These are phyloP conservation scores for Flueggea neowawraea DNA, from an alignment of 441 rosid genomes.

Conservation along the genomic window DNA sequence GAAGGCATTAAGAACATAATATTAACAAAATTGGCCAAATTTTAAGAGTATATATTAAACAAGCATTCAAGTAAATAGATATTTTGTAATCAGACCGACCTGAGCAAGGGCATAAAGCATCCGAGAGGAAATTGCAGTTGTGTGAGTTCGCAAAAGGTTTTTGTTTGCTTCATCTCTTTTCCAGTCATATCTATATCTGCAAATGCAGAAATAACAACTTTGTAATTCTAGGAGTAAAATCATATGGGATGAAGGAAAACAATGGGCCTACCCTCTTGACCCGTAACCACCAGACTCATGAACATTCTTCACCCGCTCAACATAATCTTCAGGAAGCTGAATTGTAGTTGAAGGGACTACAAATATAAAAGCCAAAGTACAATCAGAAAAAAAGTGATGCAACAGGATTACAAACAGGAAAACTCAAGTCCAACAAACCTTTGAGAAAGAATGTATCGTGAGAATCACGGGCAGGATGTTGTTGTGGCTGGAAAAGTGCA, in stretches of 20 bases:
- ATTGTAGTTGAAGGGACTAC: conserved; percentile 79
- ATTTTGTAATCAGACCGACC: conserved; percentile 32
- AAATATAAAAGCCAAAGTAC: conserved; percentile 16
- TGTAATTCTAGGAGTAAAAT: not conserved
- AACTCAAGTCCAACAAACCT: conserved; percentile 33
- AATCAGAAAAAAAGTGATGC: conserved; percentile 10
- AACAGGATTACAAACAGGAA: not conserved
- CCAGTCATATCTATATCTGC: conserved; percentile 88
- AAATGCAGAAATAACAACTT: conserved; percentile 4
- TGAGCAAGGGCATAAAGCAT: conserved; percentile 89
- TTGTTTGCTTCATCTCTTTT: conserved; percentile 96
- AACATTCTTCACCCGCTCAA: conserved; percentile 64
- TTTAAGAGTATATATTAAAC: not conserved
- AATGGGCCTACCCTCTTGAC: conserved; percentile 66
- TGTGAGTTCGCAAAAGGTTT: conserved; percentile 91
- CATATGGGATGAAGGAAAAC: conserved; percentile 2
- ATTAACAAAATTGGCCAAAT: not conserved
- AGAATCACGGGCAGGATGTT: conserved; percentile 98
- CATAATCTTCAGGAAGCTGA: conserved; percentile 84
- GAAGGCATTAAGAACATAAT: not conserved
- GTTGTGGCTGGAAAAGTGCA: conserved; percentile 94
- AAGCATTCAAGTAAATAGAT: not conserved
- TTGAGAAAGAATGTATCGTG: conserved; percentile 89
- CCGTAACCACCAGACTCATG: conserved; percentile 90
- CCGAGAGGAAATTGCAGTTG: conserved; percentile 88